Conservation (phyloP, 192 early-diverging fungal species). For the Kappamyces sp. region DNA sequence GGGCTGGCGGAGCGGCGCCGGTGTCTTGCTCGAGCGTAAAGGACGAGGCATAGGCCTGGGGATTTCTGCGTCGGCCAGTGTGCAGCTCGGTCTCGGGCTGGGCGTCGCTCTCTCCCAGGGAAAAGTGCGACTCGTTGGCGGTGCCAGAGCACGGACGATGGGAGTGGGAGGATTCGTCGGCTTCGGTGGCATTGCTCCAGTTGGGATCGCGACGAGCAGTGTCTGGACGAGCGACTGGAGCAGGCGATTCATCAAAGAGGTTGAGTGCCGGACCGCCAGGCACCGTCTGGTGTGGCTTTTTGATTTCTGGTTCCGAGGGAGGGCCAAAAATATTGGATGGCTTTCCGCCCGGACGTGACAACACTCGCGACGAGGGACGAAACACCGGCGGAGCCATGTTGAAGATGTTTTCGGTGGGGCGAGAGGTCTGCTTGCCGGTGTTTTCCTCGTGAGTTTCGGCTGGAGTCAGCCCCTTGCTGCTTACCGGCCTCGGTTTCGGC, state of each 20-base stretch:
- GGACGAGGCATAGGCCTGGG: too few relatives aligned
- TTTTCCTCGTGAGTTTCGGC: neutral
- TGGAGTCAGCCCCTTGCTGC: neutral
- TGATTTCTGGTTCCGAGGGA: slow-evolving; percentile 26
- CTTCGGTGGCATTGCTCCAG: slow-evolving; percentile 22
- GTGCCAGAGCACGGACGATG: neutral
- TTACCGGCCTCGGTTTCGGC: too few relatives aligned
- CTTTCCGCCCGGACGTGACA: slow-evolving; percentile 28
- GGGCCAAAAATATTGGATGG: slow-evolving; percentile 34
- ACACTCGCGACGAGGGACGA: slow-evolving; percentile 29
- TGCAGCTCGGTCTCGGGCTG: neutral
- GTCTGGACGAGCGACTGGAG: neutral
- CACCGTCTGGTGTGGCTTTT: slow-evolving; percentile 17
- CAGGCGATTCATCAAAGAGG: neutral
- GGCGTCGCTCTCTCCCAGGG: neutral
- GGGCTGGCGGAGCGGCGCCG: too few relatives aligned
- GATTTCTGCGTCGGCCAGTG: too few relatives aligned
- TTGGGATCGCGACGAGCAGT: slow-evolving; percentile 35
- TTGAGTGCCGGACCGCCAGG: neutral
- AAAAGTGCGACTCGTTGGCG: slow-evolving; percentile 5
- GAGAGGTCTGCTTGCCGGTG: neutral
- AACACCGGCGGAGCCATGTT: neutral
- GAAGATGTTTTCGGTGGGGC: neutral
- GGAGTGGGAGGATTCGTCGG: neutral
- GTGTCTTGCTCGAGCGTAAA: too few relatives aligned